Base-by-base conservation (phyloP, 345 rosid species). In the Citrus inodora region DNA sequence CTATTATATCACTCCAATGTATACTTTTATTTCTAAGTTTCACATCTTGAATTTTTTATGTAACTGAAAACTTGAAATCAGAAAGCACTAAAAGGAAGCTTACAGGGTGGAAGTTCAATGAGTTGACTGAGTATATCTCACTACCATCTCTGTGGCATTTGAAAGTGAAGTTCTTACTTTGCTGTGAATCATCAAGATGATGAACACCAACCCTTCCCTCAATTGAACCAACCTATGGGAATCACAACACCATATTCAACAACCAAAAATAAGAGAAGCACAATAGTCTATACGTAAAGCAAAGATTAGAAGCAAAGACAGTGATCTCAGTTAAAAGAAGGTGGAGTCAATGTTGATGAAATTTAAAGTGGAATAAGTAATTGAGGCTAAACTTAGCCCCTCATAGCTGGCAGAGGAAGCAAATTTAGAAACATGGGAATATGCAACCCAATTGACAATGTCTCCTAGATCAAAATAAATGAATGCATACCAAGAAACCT, bases 151-250 rank as follows among this genome's bases (percentile, higher is more conserved):
- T 89, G 85, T 97, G 99, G 88, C 99, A 97, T 84, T 97, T 93
- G 84, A 97, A 97, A 42, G 99, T 97, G 82, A 97, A 97, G 86
- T 97, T 94, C 79, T 93, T 97, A 72, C 63, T 66, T 72, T 90
- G 92, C 59, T 89, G 98, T 58, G 92, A 80, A 61, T 97, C 99
- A 83, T 97, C 99, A 78, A 97, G 89, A 85, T 97, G 99, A 78
- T 93, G 98, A 33, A 97, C 99, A 24, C 98, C 99, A 69, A 94
- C 98, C 82, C 98, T 87, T 46, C 99, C 98, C 79, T 97, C 99
- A n/a, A 97, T 97, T 71, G 98, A 97, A 64, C 99, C 98, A 85
- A 97, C 93, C 98, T 97, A 69, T 5, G 67, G 27, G 82, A 32
- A 71, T 61, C 64, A 80, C 27, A 59, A 33, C 72, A 79, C 79